Base-by-base conservation (phyloP, 148 eudicot species). In the Rhododendron molle region DNA sequence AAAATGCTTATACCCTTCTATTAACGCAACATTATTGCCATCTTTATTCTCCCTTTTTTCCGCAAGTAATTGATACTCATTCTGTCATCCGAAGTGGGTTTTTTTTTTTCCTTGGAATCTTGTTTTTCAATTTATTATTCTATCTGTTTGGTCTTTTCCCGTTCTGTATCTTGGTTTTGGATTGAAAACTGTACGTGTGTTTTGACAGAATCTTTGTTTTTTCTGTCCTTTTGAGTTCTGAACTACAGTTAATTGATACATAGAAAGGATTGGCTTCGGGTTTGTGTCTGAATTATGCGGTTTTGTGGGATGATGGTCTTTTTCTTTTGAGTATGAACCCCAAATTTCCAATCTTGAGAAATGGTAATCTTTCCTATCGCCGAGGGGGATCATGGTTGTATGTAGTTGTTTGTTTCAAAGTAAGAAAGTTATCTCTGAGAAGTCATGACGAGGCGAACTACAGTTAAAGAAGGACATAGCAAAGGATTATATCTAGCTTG, bases 1-100 rank as follows among this genome's bases (percentile, higher is more conserved):
- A 30, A 71, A 76, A 52, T 84, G 36, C 86, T 54, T 36, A 49
- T 83, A 23, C 47, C n/a, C 44, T 71, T 83, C 80, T 34, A 16
- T 47, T 72, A 28, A 73, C 52, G 62, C 85, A 50, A 72, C 65
- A 47, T 73, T 49, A 73, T 43, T 83, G 46, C 47, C 65, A 47
- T 71, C 78, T 83, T 72, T 69, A 30, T 72, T 72, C 80, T 20
- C 23, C 34, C 58, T 40, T 62, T 54, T 46, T 18, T 71, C 28
- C 8, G 18, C 73, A 10, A 8, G 32, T 8, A 7, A n/a, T 23
- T 11, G 32, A 28, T 21, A 50, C 79, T 26, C 28, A 80, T 83
- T 83, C 80, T 83, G 58, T 69, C 13, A 2, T 18, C 76, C 12
- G 15, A 26, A 15, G 43, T 83, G 74, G 7, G 6, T 44, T 62